Evolutionary conservation across 768 basidiomycete species (phyloP), one percentile per base, ranked within the genome.

Genomic region (Leccinum fibrillosum): DNA sequence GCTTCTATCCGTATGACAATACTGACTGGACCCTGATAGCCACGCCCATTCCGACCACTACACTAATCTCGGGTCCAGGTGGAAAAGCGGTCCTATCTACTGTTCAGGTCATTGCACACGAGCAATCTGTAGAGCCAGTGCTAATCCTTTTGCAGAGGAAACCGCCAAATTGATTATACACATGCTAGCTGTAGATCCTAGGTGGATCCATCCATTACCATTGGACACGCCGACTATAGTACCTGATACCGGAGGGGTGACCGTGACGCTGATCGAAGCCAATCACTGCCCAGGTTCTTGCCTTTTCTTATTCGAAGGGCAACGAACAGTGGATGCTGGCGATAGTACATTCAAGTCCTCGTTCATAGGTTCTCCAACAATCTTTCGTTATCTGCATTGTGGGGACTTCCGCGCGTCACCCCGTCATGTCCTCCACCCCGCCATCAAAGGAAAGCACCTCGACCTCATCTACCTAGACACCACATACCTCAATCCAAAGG

Each of bases 1-100:
- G 13, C 30, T 11, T 28, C n/a, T 17, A 12, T 49, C n/a, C 4
- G 7, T 52, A n/a, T 3, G 4, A n/a, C 30, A 12, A 11, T 4
- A 21, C 62, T 74, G 53, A 66, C 55, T 13, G 13, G 44, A 32
- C 8, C 42, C 30, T 48, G 9, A 63, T 58, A 96, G 94, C 9
- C 96, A 98, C 68, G 96, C 96, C 0, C 97, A 99, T 73, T 96
- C 94, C 4, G 94, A 98, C 72, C 94, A 96, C 65, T 98, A 97
- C 68, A 97, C 97, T 0, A 95, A 90, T 65, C 78, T 99, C 2
- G 88, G 91, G 1, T 84, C 89, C 1, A 86, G 78, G 42, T 99
- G 97, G 97, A 86, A 85, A 58, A 83, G 81, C 57, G 96, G 97
- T 0, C 93, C 92, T 1, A 97, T 99, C 28, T 99, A 99, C 75